Conservation (phyloP, 1,139 yeast species). For the Magnusiomyces fungicola region DNA sequence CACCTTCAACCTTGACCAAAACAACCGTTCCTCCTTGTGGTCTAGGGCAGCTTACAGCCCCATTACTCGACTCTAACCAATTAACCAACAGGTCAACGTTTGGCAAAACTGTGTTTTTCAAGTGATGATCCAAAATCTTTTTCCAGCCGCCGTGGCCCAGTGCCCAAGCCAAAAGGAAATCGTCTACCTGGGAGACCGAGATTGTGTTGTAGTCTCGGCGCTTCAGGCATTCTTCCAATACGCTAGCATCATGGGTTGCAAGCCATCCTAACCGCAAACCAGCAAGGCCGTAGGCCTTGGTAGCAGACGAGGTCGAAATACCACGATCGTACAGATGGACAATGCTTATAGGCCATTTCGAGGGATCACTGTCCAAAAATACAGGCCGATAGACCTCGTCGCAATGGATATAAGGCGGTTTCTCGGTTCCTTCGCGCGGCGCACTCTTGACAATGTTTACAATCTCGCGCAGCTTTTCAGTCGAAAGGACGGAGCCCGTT, state of each 20-base stretch:
- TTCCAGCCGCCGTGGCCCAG: constrained; percentile 32
- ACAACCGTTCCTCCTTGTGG: constrained; percentile 49
- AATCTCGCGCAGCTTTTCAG: constrained; percentile 33
- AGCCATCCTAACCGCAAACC: constrained; percentile 54
- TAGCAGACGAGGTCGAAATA: constrained; percentile 45
- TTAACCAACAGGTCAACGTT: constrained; percentile 33
- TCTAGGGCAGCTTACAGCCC: constrained; percentile 36
- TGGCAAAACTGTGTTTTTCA: constrained; percentile 27
- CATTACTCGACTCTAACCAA: constrained; percentile 33
- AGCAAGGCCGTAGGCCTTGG: constrained; percentile 51
- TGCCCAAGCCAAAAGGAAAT: constrained; percentile 41
- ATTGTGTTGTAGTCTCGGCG: constrained; percentile 50
- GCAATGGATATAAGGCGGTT: constrained; percentile 35
- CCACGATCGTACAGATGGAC: constrained; percentile 41
- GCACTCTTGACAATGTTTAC: constrained; percentile 34
- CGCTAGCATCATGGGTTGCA: constrained; percentile 32
- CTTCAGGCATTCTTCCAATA: constrained; percentile 34
- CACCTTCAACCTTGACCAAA: constrained; percentile 34
- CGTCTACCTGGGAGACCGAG: constrained; percentile 45
- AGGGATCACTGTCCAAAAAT: constrained; percentile 35
- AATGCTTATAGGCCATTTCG: constrained; percentile 36
- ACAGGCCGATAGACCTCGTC: constrained; percentile 56
- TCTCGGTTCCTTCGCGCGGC: constrained; percentile 20
- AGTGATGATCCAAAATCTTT: constrained; percentile 28
- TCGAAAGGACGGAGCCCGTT: constrained; percentile 43